Conservation (phyloP, 1,284 basidiomycete species). For the Clitocybe nebularis region DNA sequence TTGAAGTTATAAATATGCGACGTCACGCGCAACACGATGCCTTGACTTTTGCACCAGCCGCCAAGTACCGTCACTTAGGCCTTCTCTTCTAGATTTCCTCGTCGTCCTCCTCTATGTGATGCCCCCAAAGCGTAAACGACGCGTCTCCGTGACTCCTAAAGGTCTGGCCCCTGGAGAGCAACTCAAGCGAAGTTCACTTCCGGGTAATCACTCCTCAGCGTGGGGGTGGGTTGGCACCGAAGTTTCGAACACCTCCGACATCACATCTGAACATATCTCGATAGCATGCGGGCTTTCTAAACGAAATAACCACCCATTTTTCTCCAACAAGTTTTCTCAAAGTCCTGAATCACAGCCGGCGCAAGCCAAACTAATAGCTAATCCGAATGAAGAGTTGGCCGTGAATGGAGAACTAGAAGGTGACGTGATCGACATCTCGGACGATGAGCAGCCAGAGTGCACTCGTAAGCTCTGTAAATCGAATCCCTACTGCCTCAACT, state of each 20-base stretch:
- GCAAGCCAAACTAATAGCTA: too few species aligned
- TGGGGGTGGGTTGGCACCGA: slow-evolving; percentile 81
- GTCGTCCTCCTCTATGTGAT: slow-evolving; percentile 26
- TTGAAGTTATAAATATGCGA: background rate
- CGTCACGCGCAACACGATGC: background rate
- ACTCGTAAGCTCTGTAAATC: slow-evolving; percentile 60
- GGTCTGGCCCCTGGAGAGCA: slow-evolving; percentile 57
- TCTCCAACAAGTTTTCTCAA: slow-evolving; percentile 48
- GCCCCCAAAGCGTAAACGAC: slow-evolving; percentile 62
- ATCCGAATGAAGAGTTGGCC: slow-evolving; percentile 1
- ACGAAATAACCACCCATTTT: slow-evolving; percentile 44
- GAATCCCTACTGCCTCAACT: slow-evolving; percentile 82
- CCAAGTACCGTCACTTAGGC: background rate
- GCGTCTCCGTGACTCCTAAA: slow-evolving; percentile 40
- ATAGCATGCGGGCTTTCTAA: slow-evolving; percentile 64
- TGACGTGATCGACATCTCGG: slow-evolving; percentile 67
- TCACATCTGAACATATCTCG: slow-evolving; percentile 61
- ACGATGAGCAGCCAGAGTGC: slow-evolving; percentile 59
- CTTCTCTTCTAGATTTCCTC: background rate
- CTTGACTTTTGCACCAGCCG: background rate
- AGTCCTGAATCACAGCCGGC: slow-evolving; percentile 2
- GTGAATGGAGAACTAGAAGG: slow-evolving; percentile 42
- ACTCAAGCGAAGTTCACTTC: slow-evolving; percentile 53
- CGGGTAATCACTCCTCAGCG: slow-evolving; percentile 41
- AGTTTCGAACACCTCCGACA: slow-evolving; percentile 48